phyloP scores from a whole-genome alignment of 164 flowering plant species.

The Cinnamomum chago region DNA sequence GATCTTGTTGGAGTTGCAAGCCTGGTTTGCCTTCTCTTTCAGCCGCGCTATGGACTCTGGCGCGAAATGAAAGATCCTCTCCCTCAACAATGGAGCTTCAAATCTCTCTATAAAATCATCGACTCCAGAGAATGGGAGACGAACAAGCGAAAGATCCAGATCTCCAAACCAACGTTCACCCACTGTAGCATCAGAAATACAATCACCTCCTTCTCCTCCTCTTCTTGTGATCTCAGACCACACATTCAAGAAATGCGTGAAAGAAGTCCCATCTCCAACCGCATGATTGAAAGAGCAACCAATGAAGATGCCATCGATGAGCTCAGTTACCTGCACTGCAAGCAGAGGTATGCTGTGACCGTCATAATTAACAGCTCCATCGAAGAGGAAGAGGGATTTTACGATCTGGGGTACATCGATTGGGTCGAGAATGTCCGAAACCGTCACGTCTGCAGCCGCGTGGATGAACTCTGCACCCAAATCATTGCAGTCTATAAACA shows the following conservation, averaged over 20 bases:
- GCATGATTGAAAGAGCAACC: conserved; percentile 52
- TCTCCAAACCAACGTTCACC: conserved; percentile 25
- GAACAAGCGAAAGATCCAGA: conserved; percentile 19
- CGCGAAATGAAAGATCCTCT: conserved; percentile 50
- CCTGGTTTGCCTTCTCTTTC: conserved; percentile 41
- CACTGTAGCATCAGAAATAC: conserved; percentile 20
- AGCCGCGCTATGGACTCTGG: conserved; percentile 33
- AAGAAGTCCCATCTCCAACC: conserved; percentile 49
- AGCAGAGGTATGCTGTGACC: conserved; percentile 39
- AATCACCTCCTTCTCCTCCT: neutral
- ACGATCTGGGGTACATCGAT: conserved; percentile 41
- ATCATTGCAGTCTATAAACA: conserved; percentile 21
- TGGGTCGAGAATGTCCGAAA: conserved; percentile 33
- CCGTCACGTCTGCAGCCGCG: conserved; percentile 25
- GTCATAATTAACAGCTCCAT: conserved; percentile 41
- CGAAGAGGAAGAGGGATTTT: conserved; percentile 47
- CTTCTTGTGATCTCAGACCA: conserved; percentile 39
- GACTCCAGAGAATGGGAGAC: conserved; percentile 36
- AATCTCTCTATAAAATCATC: conserved; percentile 33
- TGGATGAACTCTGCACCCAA: conserved; percentile 44
- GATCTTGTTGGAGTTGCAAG: conserved; percentile 29
- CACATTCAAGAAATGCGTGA: conserved; percentile 44
- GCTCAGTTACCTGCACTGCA: conserved; percentile 48
- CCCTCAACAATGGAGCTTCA: conserved; percentile 25
- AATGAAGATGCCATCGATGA: conserved; percentile 50